Evolutionary conservation across 306 rosid genomes (phyloP), one percentile per base, ranked within the genome.

Genomic region (Quercus berberidifolia): DNA sequence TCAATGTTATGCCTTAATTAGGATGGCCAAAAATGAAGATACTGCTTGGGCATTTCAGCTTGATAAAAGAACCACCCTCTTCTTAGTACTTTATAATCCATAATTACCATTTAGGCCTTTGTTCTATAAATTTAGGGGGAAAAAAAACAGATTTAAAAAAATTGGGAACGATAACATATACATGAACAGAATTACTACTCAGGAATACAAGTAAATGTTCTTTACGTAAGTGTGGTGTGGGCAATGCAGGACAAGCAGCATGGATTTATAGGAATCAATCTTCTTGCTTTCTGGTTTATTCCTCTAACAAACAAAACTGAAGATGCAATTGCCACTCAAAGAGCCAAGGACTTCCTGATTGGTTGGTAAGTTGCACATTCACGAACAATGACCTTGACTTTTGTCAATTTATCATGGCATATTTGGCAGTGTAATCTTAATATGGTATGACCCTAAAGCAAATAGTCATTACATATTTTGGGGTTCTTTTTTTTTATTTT

Each of bases 221-320:
- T 76, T 51, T 5, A 25, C n/a, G 14, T 59, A 62, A 49, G 54
- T 49, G 54, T 49, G 17, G 56, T 67, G 10, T 80, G 17, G 31
- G 3, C n/a, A 15, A 56, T 87, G 87, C 90, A 93, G 96, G 76
- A 71, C 23, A 76, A 59, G 74, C 94, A 93, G 41, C 87, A 62
- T 9, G 97, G 96, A 9, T 78, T 81, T 79, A 54, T 91, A 28
- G 96, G 96, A 73, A 59, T 93, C 31, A 89, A 86, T 80, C 3
- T 89, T 31, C 67, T 80, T 58, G 0, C 78, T 33, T 20, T 17
- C 69, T 59, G 89, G 80, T 3, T 76, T 76, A 26, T 82, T 78
- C 96, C 96, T 60, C 21, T 54, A 14, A 78, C 88, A 79, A 73
- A 89, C 60, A 79, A 84, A 21, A 76, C 20, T 46, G 84, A 85